Conservation (phyloP, 352 stramenopile species). For the Bremia lactucae region DNA sequence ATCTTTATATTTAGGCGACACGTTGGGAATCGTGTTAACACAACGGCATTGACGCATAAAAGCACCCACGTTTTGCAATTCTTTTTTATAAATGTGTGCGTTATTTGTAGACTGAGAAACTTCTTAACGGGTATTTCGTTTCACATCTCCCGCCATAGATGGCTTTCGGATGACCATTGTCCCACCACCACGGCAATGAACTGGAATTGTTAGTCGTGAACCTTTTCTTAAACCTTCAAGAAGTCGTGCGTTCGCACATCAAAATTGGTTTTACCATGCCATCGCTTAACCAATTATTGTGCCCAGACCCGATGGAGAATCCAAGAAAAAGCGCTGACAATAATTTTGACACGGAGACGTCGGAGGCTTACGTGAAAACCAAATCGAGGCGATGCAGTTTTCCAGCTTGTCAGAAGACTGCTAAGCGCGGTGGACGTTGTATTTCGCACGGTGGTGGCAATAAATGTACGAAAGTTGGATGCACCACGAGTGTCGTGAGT, state of each 20-base stretch:
- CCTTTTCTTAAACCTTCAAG: too few species aligned
- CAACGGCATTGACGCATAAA: too few species aligned
- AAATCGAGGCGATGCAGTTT: conserved; percentile 22
- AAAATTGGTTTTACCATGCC: conserved; percentile 7
- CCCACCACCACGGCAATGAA: conserved; percentile 4
- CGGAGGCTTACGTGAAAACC: neutral
- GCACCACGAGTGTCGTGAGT: conserved; percentile 37
- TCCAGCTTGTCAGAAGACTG: conserved; percentile 30
- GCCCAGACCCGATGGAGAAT: neutral
- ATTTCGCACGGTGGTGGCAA: conserved; percentile 41
- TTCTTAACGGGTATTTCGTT: conserved; percentile 19
- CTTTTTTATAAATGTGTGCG: too few species aligned
- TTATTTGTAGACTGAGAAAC: conserved; percentile 8
- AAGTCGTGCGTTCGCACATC: too few species aligned
- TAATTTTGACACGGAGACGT: neutral
- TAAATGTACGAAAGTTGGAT: conserved; percentile 35
- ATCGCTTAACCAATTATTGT: conserved; percentile 12
- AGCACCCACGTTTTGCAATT: too few species aligned
- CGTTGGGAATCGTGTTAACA: too few species aligned
- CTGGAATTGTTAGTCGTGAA: too few species aligned
- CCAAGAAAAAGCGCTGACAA: too few species aligned
- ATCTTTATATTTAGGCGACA: too few species aligned
- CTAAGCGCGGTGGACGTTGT: conserved; percentile 35
- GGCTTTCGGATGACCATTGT: conserved; percentile 8
- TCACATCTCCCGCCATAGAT: conserved; percentile 11